Base-by-base conservation (phyloP, 495 filamentous ascomycete genomes). In the Cenococcum geophilum region DNA sequence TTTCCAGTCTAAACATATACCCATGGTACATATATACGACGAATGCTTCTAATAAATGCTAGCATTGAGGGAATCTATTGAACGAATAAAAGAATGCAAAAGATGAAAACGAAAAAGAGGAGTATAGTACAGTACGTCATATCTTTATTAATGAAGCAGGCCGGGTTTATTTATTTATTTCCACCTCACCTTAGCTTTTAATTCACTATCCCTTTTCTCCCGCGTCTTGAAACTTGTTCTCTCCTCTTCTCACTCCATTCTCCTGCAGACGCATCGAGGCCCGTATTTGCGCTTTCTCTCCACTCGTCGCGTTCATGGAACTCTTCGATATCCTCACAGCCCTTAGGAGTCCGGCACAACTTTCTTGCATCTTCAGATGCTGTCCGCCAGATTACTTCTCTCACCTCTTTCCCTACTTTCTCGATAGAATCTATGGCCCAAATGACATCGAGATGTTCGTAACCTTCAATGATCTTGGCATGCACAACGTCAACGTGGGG, bases 371-470 rank as follows among this genome's bases (percentile, higher is more conserved):
- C 77, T 25, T 78, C 76, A 14, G 80, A 74, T 58, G 80, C 78
- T 0, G 82, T 87, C 71, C 82, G 85, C 92, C 92, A 96, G 43
- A 98, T 69, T 27, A 95, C 86, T 69, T 93, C 86, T 34, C 82
- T 78, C 0, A 98, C 77, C 75, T 96, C 93, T 60, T 76, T 80
- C 4, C 89, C 92, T 5, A 97, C 88, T 72, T 92, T 81, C 54
- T 95, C 89, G 21, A 90, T 82, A 0, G 83, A 80, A 71, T 97
- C 91, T 76, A 98, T 90, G 0, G 92, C 92, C 92, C 92, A 98
- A 25, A 98, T 80, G 4, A 97, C 91, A 75, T 98, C 92, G 25
- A 98, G 78, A 72, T 98, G 92, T 74, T 96, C 92, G 72, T 97
- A 68, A 55, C 88, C 92, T 1, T 91, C 83, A 27, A 98, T 88